Base-by-base conservation (phyloP, 352 stramenopile species). In the Phytophthora agathidicida region DNA sequence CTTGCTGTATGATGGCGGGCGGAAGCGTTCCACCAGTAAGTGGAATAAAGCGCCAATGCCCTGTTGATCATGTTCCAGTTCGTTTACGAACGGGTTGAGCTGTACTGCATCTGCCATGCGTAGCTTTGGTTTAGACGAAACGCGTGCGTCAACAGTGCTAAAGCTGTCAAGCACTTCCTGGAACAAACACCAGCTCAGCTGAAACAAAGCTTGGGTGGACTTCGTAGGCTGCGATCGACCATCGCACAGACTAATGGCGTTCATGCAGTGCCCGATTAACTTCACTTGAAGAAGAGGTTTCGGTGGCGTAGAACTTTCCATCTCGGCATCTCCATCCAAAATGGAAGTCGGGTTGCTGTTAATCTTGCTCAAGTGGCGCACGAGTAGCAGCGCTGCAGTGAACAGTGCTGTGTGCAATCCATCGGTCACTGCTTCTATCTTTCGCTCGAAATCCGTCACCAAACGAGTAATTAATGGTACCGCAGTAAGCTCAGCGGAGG, bases 161-260 rank as follows among this genome's bases (percentile, higher is more conserved):
- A 86, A 86, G 13, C 71, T 77, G 27, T 87, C 75, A 0, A 91
- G 50, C 16, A 88, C 37, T 27, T 85, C 73, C 23, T 86, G 73
- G 4, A 89, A 71, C 27, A 91, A 42, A 37, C 74, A 77, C 77
- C 77, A 89, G 47, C 79, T 87, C n/a, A 89, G 62, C 44, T 85
- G 73, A 44, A 87, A 87, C 11, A 91, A 55, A 32, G 62, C 23
- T 53, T 57, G 42, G 8, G 46, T 60, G 27, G 36, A 33, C 26
- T n/a, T 63, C 16, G 45, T 48, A n/a, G 22, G 20, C n/a, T 50
- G 7, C 31, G 22, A 22, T 3, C 49, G 65, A 8, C 53, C 30
- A 22, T 88, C 68, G 17, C 75, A 87, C 7, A 72, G 38, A 37
- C 64, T 67, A 42, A 89, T 83, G 5, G 52, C 68, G 23, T 69